phyloP scores from a whole-genome alignment of 1,139 yeast species.

The Suhomyces bokatorum region DNA sequence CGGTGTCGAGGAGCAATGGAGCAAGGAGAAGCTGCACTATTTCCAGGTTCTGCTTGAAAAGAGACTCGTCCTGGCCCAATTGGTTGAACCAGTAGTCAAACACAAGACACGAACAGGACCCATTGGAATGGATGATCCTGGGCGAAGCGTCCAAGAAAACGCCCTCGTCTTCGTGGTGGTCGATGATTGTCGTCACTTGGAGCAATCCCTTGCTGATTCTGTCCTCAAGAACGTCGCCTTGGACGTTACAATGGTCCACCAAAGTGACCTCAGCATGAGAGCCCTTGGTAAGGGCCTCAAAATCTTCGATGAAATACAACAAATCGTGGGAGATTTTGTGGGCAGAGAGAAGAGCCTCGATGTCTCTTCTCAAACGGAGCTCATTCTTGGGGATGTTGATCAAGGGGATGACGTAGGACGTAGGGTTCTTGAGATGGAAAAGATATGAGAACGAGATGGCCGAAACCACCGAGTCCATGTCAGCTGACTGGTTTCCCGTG shows the following conservation, averaged over 20 bases:
- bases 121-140: slow-evolving; percentile 58
- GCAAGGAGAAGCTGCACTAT: slow-evolving; percentile 55
- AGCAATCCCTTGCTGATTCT: slow-evolving; percentile 25
- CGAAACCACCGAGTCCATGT: slow-evolving; percentile 81
- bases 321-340: slow-evolving; percentile 49
- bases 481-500: slow-evolving; percentile 83
- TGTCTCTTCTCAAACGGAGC: slow-evolving; percentile 68
- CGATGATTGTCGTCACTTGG: slow-evolving; percentile 64
- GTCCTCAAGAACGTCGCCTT: slow-evolving; percentile 43
- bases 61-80: slow-evolving; percentile 19
- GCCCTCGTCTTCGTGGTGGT: slow-evolving; percentile 82
- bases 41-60: slow-evolving; percentile 27
- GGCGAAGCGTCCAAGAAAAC: slow-evolving; percentile 52
- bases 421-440: slow-evolving; percentile 26
- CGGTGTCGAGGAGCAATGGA: slow-evolving; percentile 74
- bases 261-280: slow-evolving; percentile 44
- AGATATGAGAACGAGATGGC: slow-evolving; percentile 73
- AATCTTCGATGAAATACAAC: slow-evolving; percentile 69
- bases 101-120: slow-evolving; percentile 79
- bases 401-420: slow-evolving; percentile 54
- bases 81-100: slow-evolving; percentile 56
- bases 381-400: slow-evolving; percentile 72
- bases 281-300: slow-evolving; percentile 24
- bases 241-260: slow-evolving; percentile 82
- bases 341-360: slow-evolving; percentile 51